Base-by-base conservation (phyloP, 78 protist genomes). In the Dictyostelium purpureum region DNA sequence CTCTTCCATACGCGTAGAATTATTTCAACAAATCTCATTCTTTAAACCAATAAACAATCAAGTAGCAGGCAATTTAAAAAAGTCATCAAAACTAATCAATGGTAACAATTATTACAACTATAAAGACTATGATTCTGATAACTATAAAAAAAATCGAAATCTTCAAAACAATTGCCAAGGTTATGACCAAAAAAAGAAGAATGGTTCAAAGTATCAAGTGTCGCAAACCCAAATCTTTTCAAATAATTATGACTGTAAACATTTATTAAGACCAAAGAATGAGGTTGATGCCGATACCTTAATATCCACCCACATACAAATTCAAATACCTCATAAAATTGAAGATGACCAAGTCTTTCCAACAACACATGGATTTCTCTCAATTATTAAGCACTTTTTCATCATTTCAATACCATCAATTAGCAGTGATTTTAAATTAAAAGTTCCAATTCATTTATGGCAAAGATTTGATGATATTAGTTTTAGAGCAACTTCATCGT, bases 341-440 rank as follows among this genome's bases (percentile, higher is more conserved):
- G 92, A 45, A 26, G 92, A 85, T 59, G 92, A 85, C 19, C 79
- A 67, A 67, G 92, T 85, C 10, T 85, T 43, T 37, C 92, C 92
- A 42, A 31, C 74, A 1, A 85, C 92, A 2, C 28, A 52, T 16
- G 92, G 92, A n/a, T 59, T 42, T 12, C 7, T 85, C 11, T 85
- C 83, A 56, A 33, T 33, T 3, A 76, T 85, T 52, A 85, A 85
- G 59, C 92, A 85, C 33, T 85, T 26, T 33, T 85, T 85, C 57
- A 40, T 51, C 18, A 57, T 85, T n/a, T 85, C 92, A 7, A 56
- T 85, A 6, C 92, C 92, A 16, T 73, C 80, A 10, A 33, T 57
- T 35, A 45, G 40, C 26, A 51, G 59, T 45, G n/a, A n/a, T n/a
- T 42, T 85, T 11, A 66, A 70, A 45, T 4, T 61, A 0, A 52